Conservation (phyloP, 345 rosid species). For the Pseudoturritis turrita region DNA sequence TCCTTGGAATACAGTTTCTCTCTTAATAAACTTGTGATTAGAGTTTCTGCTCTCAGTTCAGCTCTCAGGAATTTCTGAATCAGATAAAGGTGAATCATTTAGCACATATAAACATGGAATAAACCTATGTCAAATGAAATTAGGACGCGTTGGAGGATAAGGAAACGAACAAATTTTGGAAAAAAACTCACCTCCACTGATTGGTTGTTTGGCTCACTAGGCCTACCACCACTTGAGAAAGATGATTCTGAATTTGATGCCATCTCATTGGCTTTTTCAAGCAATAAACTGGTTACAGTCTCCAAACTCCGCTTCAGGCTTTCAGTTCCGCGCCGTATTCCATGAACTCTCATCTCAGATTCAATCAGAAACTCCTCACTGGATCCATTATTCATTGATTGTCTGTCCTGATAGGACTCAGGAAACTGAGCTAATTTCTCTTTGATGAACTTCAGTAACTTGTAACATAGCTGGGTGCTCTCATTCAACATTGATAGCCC, state of each 20-base stretch:
- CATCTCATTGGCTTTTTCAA: conserved; percentile 51
- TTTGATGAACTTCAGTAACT: conserved; percentile 57
- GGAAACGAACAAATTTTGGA: not conserved
- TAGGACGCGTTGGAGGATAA: not conserved
- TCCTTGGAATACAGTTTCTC: conserved; percentile 87
- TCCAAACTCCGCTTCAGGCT: conserved; percentile 72
- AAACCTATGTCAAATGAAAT: not conserved
- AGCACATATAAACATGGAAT: conserved; percentile 9
- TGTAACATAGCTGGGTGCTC: conserved; percentile 50
- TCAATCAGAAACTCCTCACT: conserved; percentile 74
- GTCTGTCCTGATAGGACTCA: conserved; percentile 39
- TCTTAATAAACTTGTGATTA: conserved; percentile 61
- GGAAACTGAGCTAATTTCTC: conserved; percentile 39
- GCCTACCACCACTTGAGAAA: conserved; percentile 6
- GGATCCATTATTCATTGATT: conserved; percentile 34
- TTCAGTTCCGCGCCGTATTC: conserved; percentile 63
- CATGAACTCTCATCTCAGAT: conserved; percentile 65
- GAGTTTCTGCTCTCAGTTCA: conserved; percentile 71
- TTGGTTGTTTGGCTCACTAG: conserved; percentile 34
- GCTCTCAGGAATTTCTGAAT: conserved; percentile 47
- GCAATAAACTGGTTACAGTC: conserved; percentile 55
- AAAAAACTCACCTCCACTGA: conserved; percentile 51
- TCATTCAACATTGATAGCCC: conserved; percentile 62
- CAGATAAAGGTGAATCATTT: conserved; percentile 11
- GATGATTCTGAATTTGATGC: conserved; percentile 33